phyloP scores from a whole-genome alignment of 805 yeast species.

The Suhomyces vadensis region DNA sequence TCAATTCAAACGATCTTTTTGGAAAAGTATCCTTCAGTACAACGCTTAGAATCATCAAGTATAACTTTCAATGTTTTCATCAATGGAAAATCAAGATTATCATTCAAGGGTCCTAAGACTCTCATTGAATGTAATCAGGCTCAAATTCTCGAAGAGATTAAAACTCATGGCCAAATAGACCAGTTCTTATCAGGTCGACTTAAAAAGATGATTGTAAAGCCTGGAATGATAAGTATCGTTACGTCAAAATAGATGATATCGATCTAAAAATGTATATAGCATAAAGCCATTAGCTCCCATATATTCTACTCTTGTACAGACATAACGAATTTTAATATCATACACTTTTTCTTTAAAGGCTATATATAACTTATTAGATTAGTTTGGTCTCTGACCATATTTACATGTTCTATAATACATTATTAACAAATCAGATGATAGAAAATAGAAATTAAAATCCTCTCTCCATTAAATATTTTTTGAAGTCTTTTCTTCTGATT shows the following conservation, averaged over 20 bases:
- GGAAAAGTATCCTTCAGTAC: constrained; percentile 65
- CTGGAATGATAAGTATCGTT: constrained; percentile 48
- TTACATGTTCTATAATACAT: constrained; percentile 9
- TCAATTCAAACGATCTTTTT: constrained; percentile 53
- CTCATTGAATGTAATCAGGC: constrained; percentile 37
- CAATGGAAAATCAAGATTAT: constrained; percentile 68
- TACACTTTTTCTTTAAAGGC: too few relatives aligned
- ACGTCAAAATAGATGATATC: constrained; percentile 16
- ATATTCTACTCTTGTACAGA: too few relatives aligned
- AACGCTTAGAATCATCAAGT: constrained; percentile 37
- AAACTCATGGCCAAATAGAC: neutral
- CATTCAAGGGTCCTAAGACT: constrained; percentile 34
- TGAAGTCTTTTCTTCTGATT: constrained; percentile 36
- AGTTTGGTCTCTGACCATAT: neutral
- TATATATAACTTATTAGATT: constrained; percentile 9
- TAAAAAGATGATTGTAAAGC: constrained; percentile 57
- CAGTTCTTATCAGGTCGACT: constrained; percentile 32
- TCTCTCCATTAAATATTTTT: constrained; percentile 30
- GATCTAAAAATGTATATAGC: constrained; percentile 3
- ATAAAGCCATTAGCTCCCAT: too few relatives aligned
- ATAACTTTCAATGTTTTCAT: constrained; percentile 60
- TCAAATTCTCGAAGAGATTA: constrained; percentile 37
- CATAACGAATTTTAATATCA: too few relatives aligned
- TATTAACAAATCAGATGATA: constrained; percentile 13
- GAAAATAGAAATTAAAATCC: constrained; percentile 26